Evolutionary conservation across 129 eudicot species (phyloP), one percentile per base, ranked within the genome.

Genomic region (Artemisia annua): DNA sequence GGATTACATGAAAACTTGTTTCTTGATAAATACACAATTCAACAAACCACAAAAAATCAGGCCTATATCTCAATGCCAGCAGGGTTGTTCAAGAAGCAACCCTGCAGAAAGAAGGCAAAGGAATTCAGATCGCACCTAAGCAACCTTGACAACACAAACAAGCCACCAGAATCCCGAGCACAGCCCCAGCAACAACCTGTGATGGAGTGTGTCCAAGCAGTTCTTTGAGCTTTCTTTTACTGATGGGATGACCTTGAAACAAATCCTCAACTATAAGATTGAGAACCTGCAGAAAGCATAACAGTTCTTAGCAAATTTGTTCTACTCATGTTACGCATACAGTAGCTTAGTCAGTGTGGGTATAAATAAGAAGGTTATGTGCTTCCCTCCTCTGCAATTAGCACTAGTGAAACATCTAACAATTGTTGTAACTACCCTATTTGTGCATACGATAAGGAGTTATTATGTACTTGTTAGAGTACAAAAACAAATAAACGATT

Each of bases 211-310:
- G 96, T 48, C 98, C 98, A 49, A 92, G 92, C 71, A 92, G 88
- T 69, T 89, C 98, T 77, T 92, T 92, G 48, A 92, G 98, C 88
- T 92, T 92, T 65, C 96, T 82, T 73, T 92, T 85, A 78, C 98
- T 92, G 54, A 92, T 84, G 8, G 98, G 98, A 80, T 92, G 98
- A 18, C 92, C 98, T 85, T 92, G 91, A 76, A 92, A 92, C 72
- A 89, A 80, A 74, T 87, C 95, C 79, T 85, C 96, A 49, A 92
- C 86, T n/a, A 92, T 92, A 81, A 89, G 48, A 87, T 92, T 92
- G 14, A 92, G 85, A 75, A 92, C 98, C 98, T 89, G 73, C 44
- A 70, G n/a, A 54, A 61, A 60, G 15, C 58, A 52, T 5, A 53
- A n/a, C n/a, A 72, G 14, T 39, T n/a, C n/a, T 66, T 19, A 66